These are phyloP conservation scores for Xerocomus minutiporus DNA, from an alignment of 1,284 basidiomycete species.

Conservation along the genomic window DNA sequence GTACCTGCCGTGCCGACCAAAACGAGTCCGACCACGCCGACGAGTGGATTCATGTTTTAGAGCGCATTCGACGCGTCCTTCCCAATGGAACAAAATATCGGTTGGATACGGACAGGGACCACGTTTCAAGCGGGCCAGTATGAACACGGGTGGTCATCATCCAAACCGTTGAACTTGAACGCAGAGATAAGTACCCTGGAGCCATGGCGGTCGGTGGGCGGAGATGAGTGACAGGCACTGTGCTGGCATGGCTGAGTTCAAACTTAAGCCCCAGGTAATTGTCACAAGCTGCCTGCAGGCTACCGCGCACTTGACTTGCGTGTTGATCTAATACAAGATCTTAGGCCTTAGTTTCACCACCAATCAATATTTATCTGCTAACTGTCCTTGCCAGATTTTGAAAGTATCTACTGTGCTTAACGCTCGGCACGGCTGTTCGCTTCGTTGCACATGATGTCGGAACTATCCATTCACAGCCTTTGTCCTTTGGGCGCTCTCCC, in stretches of 20 bases:
- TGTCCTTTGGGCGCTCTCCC: conserved; percentile 1
- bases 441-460: background rate
- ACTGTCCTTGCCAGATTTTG: background rate
- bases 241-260: background rate
- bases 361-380: background rate
- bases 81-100: too few species aligned
- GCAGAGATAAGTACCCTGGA: background rate
- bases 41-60: too few species aligned
- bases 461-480: conserved; percentile 2
- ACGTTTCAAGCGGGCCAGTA: background rate
- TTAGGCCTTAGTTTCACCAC: background rate
- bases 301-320: background rate
- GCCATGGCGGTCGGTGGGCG: background rate
- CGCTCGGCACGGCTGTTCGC: background rate
- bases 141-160: too few species aligned
- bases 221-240: background rate
- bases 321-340: background rate
- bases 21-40: too few species aligned
- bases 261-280: background rate
- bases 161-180: background rate
- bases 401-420: background rate
- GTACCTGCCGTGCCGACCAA: too few species aligned
- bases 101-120: too few species aligned
- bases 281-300: background rate
- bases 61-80: too few species aligned